A percentile compares a stretch with the other conserved stretches of the same genome.
Conservation (phyloP, 2,329 filamentous ascomycete genomes). For the Bipolaris gigantea region DNA sequence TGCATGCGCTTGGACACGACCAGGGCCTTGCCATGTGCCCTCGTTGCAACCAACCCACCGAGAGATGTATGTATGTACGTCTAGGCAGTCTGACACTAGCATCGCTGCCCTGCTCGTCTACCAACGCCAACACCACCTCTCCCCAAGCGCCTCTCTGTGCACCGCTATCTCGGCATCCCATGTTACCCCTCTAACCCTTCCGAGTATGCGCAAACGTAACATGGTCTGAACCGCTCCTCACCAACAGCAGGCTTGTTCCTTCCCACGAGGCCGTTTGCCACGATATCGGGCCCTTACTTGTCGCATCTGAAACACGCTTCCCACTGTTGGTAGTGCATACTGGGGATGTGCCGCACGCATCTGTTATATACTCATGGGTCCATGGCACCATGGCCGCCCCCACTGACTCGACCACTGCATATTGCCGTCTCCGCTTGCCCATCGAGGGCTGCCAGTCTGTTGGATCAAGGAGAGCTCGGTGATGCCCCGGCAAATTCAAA, state of each 20-base stretch:
- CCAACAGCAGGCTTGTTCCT: slow-evolving; percentile 2
- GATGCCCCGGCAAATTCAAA: slow-evolving; percentile 4
- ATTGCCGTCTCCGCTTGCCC: background rate
- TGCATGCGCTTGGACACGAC: background rate
- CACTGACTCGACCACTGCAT: background rate
- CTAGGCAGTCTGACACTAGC: slow-evolving; percentile 4
- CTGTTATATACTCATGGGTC: slow-evolving; percentile 1
- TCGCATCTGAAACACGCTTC: slow-evolving; percentile 35
- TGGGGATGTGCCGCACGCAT: slow-evolving; percentile 6
- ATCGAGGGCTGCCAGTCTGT: background rate
- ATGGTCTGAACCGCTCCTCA: slow-evolving; percentile 7
- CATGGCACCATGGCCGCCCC: background rate
- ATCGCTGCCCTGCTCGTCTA: background rate
- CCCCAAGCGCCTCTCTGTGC: background rate
- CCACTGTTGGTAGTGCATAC: slow-evolving; percentile 10
- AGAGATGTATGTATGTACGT: background rate
- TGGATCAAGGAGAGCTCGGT: background rate
- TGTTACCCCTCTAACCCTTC: slow-evolving; percentile 1
- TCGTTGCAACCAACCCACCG: background rate
- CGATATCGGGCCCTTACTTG: slow-evolving; percentile 30
- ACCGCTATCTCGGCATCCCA: background rate
- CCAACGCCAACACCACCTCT: background rate
- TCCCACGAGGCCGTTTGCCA: slow-evolving; percentile 30
- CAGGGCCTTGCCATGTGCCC: slow-evolving; percentile 5
- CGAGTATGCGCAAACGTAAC: slow-evolving; percentile 5